These are phyloP conservation scores for Dendrobium officinale DNA, from an alignment of 106 monocot genomes.

Conservation along the genomic window DNA sequence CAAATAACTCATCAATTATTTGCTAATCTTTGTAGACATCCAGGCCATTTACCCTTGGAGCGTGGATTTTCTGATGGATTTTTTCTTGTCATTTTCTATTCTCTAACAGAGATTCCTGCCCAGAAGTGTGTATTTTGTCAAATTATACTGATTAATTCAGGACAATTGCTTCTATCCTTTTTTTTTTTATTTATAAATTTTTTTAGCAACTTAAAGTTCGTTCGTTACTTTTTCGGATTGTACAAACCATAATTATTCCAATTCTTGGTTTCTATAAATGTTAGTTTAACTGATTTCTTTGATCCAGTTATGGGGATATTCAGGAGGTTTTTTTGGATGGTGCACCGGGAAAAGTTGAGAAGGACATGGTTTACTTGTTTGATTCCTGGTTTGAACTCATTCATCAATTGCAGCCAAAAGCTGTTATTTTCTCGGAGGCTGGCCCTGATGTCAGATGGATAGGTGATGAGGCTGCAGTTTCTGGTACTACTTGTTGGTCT, in stretches of 20 bases:
- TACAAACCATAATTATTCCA: neutral
- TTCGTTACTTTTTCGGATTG: neutral
- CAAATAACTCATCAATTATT: no score
- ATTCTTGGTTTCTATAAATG: neutral
- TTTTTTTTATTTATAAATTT: no score
- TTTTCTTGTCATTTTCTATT: no score
- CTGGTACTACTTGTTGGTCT: conserved; percentile 90
- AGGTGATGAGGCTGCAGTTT: conserved; percentile 71
- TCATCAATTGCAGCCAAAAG: conserved; percentile 87
- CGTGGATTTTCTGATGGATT: no score
- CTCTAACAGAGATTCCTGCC: no score
- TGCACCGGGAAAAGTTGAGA: conserved; percentile 62
- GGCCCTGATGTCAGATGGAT: conserved; percentile 86
- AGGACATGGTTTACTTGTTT: conserved; percentile 70
- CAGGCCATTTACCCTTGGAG: no score
- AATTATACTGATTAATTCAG: no score
- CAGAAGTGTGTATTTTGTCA: no score
- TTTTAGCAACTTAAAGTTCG: neutral
- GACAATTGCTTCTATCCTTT: no score
- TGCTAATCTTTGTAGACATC: no score
- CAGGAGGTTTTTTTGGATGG: conserved; percentile 90
- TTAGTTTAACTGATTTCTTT: conserved; percentile 13
- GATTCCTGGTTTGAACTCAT: conserved; percentile 75
- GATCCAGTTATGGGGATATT: conserved; percentile 78
- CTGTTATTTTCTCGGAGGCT: conserved; percentile 80